Base-by-base conservation (phyloP, 208 protist genomes). In the Trypanosoma conorhini region DNA sequence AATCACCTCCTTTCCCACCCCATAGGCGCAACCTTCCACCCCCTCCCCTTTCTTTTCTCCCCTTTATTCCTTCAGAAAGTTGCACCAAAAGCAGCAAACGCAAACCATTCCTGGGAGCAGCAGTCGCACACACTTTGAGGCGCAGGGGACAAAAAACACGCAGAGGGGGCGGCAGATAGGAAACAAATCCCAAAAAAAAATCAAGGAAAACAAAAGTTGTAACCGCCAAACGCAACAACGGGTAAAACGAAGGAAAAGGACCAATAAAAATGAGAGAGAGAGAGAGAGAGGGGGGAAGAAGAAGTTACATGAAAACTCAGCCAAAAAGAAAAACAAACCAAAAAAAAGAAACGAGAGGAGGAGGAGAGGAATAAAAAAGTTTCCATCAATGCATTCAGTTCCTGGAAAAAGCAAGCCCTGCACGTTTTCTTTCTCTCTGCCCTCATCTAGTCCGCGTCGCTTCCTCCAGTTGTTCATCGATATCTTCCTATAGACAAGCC, bases 211-310 rank as follows among this genome's bases (percentile, higher is more conserved):
- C 33, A 38, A 7, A 38, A 9, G 33, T 38, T 38, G 33, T 9
- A 38, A 38, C 33, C 33, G 33, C 33, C 33, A 60, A 60, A 21
- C 8, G 30, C 56, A 60, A 31, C n/a, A 60, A 8, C n/a, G 26
- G 15, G 4, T 50, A 38, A 21, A 19, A 21, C 22, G 24, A 66
- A 2, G 9, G 33, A 30, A 66, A 66, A 55, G 3, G 24, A 31
- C 26, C 28, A 54, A 68, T 42, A 59, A 10, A 40, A 62, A 54
- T 70, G 35, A 62, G 75, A 51, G 75, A 70, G n/a, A 50, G 55
- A 35, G 38, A 21, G 38, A 57, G 13, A 15, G 42, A 15, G 48
- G 35, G 19, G 22, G 26, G 38, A 5, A 48, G 8, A 28, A 0
- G 57, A 33, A 33, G 17, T n/a, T 3, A 38, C 5, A 59, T 31